Evolutionary conservation across 176 grass and related monocot genomes (phyloP), one percentile per base, ranked within the genome.

Genomic region (Alloteropsis semialata): DNA sequence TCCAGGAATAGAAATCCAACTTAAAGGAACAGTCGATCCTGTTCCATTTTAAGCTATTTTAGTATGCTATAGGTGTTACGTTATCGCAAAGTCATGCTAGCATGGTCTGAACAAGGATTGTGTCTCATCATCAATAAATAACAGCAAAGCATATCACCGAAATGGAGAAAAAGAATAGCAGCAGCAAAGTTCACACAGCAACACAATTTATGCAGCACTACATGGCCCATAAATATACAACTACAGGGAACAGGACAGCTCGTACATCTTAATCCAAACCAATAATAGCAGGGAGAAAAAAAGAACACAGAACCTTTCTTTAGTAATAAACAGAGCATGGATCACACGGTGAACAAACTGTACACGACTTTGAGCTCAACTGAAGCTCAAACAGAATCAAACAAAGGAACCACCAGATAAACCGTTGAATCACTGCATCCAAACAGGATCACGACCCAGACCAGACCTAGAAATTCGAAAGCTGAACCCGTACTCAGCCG

Each of bases 321-420:
- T 6, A 51, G n/a, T 30, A 42, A 77, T 46, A 13, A 16, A 21
- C 1, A 27, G 8, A 73, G 0, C 21, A 55, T 1, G 27, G 55
- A 74, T 80, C 45, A 4, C 36, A 65, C 57, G n/a, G n/a, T n/a
- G n/a, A n/a, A 10, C 77, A 74, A 46, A 86, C 39, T 65, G 34
- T 16, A 34, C 25, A 27, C 68, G 30, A 6, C 10, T 9, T 0
- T 44, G 12, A 81, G 83, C 55, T 85, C 21, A 85, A 57, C 11
- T 32, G 37, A 56, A 85, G 19, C 71, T 76, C 43, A 36, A 70
- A 34, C n/a, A 43, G 33, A 37, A 65, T 22, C 24, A 74, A 65
- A 28, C 30, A 74, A 82, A 2, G 44, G 14, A 27, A 29, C 49
- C 17, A 38, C 27, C 24, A 41, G 11, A 46, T 29, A 11, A 19